Base-by-base conservation (phyloP, 2,329 filamentous ascomycete species). In the Davidsoniella virescens region DNA sequence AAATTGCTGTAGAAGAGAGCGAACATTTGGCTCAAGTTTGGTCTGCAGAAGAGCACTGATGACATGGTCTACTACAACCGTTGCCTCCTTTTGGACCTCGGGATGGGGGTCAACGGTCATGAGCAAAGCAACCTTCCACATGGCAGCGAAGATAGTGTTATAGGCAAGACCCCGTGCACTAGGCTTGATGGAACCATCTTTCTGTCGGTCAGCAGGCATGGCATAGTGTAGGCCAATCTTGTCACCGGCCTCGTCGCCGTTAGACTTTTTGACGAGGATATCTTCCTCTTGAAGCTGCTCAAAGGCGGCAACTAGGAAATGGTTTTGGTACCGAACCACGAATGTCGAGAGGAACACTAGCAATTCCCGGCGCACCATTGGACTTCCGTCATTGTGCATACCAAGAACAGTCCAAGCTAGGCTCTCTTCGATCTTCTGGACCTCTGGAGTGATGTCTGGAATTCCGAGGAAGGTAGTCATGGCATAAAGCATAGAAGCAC, bases 381-480 rank as follows among this genome's bases (percentile, higher is more conserved):
- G 86, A 59, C 87, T 95, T 33, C 90, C 92, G 64, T 98, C 92
- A 51, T 87, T 86, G 18, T 86, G 83, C 83, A 96, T 90, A 54
- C 92, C 80, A 40, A 96, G 73, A 40, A 96, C 76, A 10, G 87
- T 86, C 68, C 86, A 84, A 2, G 92, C 87, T 57, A 98, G 80
- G 0, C 81, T 83, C 64, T 95, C 88, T 63, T 98, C 92, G 52
- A 92, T 87, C 54, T 86, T 80, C 7, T 84, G 86, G 44, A 94
- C 85, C 63, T 94, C 87, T 55, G 93, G 82, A 1, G 88, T 95
- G 56, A 94, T 67, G 60, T 95, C 88, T 0, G 87, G 86, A 49
- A 96, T 95, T 23, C 90, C 90, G 18, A 98, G 69, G 67, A 98
- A 95, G 4, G 84, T 92, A 0, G 87, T 94, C 68, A 96, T 77